phyloP scores from a whole-genome alignment of 768 basidiomycete genomes.

The Podaxis sp. region DNA sequence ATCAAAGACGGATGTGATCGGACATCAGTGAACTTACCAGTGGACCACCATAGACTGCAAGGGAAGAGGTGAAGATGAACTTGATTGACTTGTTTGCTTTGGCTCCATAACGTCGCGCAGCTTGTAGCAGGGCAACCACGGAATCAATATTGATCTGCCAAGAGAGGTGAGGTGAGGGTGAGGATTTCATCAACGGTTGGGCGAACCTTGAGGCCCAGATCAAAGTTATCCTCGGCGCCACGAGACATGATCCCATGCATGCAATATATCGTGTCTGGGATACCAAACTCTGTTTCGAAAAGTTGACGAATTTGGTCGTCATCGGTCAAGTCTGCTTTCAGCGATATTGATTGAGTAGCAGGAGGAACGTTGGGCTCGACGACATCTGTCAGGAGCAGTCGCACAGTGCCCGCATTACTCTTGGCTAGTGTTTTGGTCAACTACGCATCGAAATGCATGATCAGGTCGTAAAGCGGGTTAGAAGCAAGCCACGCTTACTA shows the following conservation, averaged over 20 bases:
- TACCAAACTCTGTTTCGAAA: slow-evolving; percentile 37
- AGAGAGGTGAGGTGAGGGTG: neutral
- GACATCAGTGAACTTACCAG: slow-evolving; percentile 26
- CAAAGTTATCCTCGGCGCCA: slow-evolving; percentile 59
- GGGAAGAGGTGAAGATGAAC: slow-evolving; percentile 58
- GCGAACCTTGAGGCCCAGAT: slow-evolving; percentile 45
- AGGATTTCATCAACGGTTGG: neutral
- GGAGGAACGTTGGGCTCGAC: slow-evolving; percentile 33
- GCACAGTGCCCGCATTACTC: slow-evolving; percentile 31
- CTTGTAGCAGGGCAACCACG: slow-evolving; percentile 41
- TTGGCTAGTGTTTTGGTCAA: slow-evolving; percentile 31
- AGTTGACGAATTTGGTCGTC: slow-evolving; percentile 30
- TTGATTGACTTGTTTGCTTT: slow-evolving; percentile 31
- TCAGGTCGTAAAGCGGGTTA: neutral
- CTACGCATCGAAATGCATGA: slow-evolving; percentile 21
- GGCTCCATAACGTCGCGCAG: slow-evolving; percentile 28
- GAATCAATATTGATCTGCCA: slow-evolving; percentile 56
- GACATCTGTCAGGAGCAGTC: slow-evolving; percentile 52
- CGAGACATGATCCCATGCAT: slow-evolving; percentile 64
- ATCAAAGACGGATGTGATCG: neutral
- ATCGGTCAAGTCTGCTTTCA: slow-evolving; percentile 42
- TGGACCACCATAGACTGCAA: slow-evolving; percentile 63
- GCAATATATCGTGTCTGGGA: slow-evolving; percentile 46
- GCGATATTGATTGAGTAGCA: slow-evolving; percentile 25
- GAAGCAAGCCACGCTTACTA: slow-evolving; percentile 26